These are phyloP conservation scores for Luvunga scandens DNA, from an alignment of 345 rosid species.

Conservation along the genomic window DNA sequence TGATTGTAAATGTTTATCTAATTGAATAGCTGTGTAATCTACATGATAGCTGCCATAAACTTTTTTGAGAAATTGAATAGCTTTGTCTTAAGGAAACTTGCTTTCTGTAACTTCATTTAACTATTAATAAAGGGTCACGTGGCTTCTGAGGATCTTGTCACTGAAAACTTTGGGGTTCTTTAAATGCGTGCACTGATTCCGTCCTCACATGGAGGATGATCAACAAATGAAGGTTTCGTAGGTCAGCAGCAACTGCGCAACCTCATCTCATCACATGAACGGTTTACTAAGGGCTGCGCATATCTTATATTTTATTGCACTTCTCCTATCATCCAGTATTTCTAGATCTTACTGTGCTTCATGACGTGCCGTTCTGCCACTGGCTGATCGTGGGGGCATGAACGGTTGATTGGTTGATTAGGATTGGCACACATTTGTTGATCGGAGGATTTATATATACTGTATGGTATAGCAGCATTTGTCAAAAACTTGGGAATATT, in stretches of 20 bases:
- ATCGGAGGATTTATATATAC: neutral
- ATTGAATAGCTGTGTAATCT: neutral
- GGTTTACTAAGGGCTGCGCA: neutral
- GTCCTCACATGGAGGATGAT: conserved; percentile 50
- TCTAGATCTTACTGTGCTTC: neutral
- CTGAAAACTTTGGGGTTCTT: conserved; percentile 32
- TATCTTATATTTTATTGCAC: neutral
- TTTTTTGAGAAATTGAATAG: neutral
- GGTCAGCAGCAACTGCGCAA: conserved; percentile 14
- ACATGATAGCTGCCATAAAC: neutral
- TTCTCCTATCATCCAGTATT: neutral
- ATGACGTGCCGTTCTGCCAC: neutral
- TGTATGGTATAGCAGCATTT: neutral
- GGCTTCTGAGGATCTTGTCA: conserved; percentile 33
- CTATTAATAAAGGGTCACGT: conserved; percentile 28
- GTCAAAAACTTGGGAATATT: neutral
- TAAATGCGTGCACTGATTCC: conserved; percentile 42
- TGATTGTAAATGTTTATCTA: neutral
- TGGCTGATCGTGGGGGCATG: neutral
- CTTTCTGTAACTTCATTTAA: conserved; percentile 4
- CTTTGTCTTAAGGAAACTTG: neutral
- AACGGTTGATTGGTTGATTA: neutral
- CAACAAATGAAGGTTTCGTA: conserved; percentile 14
- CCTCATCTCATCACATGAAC: conserved; percentile 27
- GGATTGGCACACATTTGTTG: neutral